phyloP scores from a whole-genome alignment of 371 early-diverging fungal genomes.

The Rhizopus arrhizus region DNA sequence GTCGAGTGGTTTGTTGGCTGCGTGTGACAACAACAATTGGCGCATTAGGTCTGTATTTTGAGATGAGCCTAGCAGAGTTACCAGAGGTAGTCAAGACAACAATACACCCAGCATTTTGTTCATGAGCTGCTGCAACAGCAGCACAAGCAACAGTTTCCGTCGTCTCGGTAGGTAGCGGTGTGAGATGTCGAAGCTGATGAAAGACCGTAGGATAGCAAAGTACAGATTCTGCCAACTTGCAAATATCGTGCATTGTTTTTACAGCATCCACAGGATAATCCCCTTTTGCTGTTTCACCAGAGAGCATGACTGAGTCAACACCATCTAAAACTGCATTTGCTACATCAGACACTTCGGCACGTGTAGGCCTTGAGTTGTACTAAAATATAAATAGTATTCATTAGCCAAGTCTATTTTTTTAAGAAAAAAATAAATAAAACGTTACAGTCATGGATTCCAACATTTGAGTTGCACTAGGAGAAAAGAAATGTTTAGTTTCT shows the following conservation, averaged over 20 bases:
- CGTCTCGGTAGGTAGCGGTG: slow-evolving; percentile 74
- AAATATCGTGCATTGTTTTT: slow-evolving; percentile 77
- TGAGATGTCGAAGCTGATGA: slow-evolving; percentile 78
- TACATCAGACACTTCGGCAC: slow-evolving; percentile 98
- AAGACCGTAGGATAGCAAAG: slow-evolving; percentile 80
- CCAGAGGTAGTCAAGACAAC: slow-evolving; percentile 84
- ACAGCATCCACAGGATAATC: slow-evolving; percentile 78
- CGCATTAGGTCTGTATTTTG: slow-evolving; percentile 93
- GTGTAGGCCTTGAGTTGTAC: slow-evolving; percentile 94
- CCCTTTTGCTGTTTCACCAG: slow-evolving; percentile 98
- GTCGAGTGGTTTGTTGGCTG: slow-evolving; percentile 83
- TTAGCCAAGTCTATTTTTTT: background rate
- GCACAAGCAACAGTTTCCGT: slow-evolving; percentile 94
- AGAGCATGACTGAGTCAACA: slow-evolving; percentile 98
- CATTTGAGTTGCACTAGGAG: slow-evolving; percentile 94
- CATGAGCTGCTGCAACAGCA: slow-evolving; percentile 88
- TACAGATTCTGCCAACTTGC: slow-evolving; percentile 75
- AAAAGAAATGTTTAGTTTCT: background rate
- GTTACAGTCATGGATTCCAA: slow-evolving; percentile 94
- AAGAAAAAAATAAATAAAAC: slow-evolving; percentile 21
- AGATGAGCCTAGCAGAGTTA: slow-evolving; percentile 85
- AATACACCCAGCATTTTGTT: slow-evolving; percentile 86
- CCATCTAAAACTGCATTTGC: slow-evolving; percentile 98
- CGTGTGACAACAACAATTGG: slow-evolving; percentile 93
- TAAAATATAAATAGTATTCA: slow-evolving; percentile 25